Percentiles rank a stretch among this genome's conserved stretches.
These are phyloP conservation scores for Elsinoe batatas DNA, from an alignment of 2,329 filamentous ascomycete genomes.

Conservation along the genomic window DNA sequence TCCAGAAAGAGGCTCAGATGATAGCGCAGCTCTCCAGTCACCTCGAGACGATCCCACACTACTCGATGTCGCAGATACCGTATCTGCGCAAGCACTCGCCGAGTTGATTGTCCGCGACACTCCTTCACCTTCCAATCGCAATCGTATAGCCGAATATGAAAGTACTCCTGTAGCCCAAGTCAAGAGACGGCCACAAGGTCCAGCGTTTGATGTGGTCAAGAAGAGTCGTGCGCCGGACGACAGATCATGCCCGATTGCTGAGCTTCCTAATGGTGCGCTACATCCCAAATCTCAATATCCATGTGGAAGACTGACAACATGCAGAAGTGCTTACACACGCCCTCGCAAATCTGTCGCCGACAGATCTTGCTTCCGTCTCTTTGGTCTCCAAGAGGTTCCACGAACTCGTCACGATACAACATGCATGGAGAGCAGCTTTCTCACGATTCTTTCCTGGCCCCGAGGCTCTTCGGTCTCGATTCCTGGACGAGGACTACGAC, in stretches of 20 bases:
- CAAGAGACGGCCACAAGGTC: conserved; percentile 33
- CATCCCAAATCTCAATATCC: background rate
- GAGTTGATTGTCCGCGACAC: background rate
- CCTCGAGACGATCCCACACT: background rate
- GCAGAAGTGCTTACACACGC: conserved; percentile 87
- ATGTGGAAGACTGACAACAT: conserved; percentile 14
- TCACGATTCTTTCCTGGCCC: conserved; percentile 79
- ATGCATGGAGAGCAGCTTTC: conserved; percentile 91
- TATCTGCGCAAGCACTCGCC: background rate
- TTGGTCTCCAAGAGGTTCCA: conserved; percentile 85
- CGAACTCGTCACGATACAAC: conserved; percentile 74
- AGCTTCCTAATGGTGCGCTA: conserved; percentile 70
- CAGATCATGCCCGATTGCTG: conserved; percentile 41
- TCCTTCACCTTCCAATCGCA: conserved; percentile 34
- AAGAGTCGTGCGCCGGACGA: conserved; percentile 35
- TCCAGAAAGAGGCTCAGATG: background rate
- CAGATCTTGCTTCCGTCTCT: conserved; percentile 71
- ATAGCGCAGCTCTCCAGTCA: background rate
- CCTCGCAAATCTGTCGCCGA: conserved; percentile 77
- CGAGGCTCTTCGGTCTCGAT: conserved; percentile 40
- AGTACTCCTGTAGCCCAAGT: conserved; percentile 32
- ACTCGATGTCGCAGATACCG: background rate
- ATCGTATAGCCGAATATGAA: conserved; percentile 48
- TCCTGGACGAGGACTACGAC: conserved; percentile 37
- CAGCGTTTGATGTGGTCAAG: conserved; percentile 44